Evolutionary conservation across 257 asterid species (phyloP).

Genomic region (Solanum virginianum): DNA sequence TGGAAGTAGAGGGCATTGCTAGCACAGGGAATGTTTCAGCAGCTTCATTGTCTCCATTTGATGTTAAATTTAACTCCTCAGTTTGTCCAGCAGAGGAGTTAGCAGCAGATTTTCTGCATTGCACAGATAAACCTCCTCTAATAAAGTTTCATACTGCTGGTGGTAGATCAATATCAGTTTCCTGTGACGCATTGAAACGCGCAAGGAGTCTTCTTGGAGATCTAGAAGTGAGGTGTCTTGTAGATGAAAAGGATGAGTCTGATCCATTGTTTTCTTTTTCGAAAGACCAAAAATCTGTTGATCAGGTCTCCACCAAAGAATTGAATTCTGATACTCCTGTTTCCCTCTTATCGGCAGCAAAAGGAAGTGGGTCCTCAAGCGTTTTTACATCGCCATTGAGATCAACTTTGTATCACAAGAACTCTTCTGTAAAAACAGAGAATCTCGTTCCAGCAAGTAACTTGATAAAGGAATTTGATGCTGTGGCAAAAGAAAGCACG

Average conservation of each 20-base stretch:
- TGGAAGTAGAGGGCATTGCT: constrained; percentile 2
- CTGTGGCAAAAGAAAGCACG: constrained; percentile 41
- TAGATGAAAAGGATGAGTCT: constrained; percentile 26
- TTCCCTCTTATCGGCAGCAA: constrained; percentile 16
- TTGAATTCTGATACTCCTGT: constrained; percentile 35
- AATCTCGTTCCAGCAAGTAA: constrained; percentile 47
- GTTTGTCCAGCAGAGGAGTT: constrained; percentile 16
- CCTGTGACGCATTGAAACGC: constrained; percentile 71
- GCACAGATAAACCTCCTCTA: constrained; percentile 44
- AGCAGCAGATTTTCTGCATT: constrained; percentile 21
- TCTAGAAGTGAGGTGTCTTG: constrained; percentile 40
- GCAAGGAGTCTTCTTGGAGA: constrained; percentile 84
- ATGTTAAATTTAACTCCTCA: constrained; percentile 11
- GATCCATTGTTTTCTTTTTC: constrained; percentile 24
- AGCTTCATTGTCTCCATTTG: constrained; percentile 14
- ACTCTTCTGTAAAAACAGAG: constrained; percentile 20
- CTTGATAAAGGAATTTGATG: constrained; percentile 76
- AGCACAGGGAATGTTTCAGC: constrained; percentile 18
- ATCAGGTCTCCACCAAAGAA: constrained; percentile 19
- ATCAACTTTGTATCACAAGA: constrained; percentile 33
- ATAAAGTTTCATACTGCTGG: constrained; percentile 93
- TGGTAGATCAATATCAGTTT: constrained; percentile 87
- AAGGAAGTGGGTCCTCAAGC: constrained; percentile 17
- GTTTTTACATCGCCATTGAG: constrained; percentile 55
- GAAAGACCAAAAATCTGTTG: constrained; percentile 15